These are phyloP conservation scores for Pichia exigua DNA, from an alignment of 805 yeast species.

Conservation along the genomic window DNA sequence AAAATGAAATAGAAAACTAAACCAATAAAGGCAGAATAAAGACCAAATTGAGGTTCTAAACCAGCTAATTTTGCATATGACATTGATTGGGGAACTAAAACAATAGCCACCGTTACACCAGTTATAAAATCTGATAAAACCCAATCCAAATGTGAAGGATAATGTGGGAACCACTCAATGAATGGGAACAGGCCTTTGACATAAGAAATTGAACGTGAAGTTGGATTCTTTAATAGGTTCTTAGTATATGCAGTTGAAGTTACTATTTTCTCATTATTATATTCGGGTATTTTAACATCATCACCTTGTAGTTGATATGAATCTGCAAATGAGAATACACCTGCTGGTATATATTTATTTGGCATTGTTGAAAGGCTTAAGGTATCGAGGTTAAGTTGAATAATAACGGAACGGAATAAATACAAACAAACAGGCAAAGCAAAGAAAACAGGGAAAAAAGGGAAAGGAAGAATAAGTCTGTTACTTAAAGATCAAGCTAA, in stretches of 20 bases:
- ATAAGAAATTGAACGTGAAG: slow-evolving; percentile 37
- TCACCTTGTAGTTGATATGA: not conserved
- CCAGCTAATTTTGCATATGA: slow-evolving; percentile 87
- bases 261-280: slow-evolving; percentile 22
- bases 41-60: slow-evolving; percentile 73
- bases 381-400: too few species aligned
- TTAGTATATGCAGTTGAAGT: slow-evolving; percentile 22
- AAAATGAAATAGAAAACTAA: slow-evolving; percentile 82
- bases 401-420: too few species aligned
- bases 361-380: not conserved
- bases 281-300: not conserved
- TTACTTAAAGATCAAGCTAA: not conserved
- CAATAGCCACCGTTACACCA: slow-evolving; percentile 89
- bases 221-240: slow-evolving; percentile 32
- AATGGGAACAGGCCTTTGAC: slow-evolving; percentile 68
- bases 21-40: slow-evolving; percentile 88
- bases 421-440: not conserved
- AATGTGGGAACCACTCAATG: slow-evolving; percentile 74
- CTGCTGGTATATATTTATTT: not conserved
- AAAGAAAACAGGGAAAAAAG: not conserved
- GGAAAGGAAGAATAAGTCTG: not conserved
- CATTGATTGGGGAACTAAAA: slow-evolving; percentile 92
- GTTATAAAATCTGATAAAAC: slow-evolving; percentile 76
- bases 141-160: slow-evolving; percentile 61
- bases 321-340: not conserved